phyloP scores from a whole-genome alignment of 177 flowering plant species.

The Telopea speciosissima region DNA sequence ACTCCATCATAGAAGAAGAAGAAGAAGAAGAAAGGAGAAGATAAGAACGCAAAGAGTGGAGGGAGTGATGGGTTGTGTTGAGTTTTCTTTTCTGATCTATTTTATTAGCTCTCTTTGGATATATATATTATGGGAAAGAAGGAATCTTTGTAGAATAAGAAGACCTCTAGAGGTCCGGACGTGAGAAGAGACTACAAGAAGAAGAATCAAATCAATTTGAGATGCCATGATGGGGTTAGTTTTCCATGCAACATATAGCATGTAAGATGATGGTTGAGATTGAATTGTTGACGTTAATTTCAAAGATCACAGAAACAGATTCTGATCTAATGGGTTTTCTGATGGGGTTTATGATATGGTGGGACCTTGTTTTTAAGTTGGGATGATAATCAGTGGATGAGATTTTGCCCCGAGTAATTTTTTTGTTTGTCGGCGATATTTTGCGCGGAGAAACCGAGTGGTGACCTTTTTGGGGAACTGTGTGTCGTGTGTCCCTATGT shows the following conservation, averaged over 20 bases:
- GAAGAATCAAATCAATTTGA: too few relatives aligned
- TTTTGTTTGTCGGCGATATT: background rate
- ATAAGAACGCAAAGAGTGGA: conserved; percentile 2
- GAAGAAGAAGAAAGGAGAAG: background rate
- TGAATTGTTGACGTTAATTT: too few relatives aligned
- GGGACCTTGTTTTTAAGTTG: too few relatives aligned
- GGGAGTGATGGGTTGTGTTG: conserved; percentile 1
- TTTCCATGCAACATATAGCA: too few relatives aligned
- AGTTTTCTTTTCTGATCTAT: background rate
- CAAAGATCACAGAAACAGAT: too few relatives aligned
- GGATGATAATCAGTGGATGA: too few relatives aligned
- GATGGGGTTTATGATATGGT: too few relatives aligned
- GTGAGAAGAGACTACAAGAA: too few relatives aligned
- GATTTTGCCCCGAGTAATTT: too few relatives aligned
- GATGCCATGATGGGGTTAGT: too few relatives aligned
- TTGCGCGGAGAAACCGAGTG: background rate
- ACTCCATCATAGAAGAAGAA: conserved; percentile 17
- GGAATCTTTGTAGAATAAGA: conserved; percentile 8
- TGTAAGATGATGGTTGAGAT: too few relatives aligned
- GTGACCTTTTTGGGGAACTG: background rate
- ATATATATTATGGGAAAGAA: background rate
- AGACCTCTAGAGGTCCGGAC: background rate
- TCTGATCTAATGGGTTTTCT: too few relatives aligned
- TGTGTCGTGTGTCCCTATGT: background rate
- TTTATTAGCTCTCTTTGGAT: background rate